Evolutionary conservation across 169 alveolate genomes (phyloP), one percentile per base, ranked within the genome.

Genomic region (Blepharisma undulans): DNA sequence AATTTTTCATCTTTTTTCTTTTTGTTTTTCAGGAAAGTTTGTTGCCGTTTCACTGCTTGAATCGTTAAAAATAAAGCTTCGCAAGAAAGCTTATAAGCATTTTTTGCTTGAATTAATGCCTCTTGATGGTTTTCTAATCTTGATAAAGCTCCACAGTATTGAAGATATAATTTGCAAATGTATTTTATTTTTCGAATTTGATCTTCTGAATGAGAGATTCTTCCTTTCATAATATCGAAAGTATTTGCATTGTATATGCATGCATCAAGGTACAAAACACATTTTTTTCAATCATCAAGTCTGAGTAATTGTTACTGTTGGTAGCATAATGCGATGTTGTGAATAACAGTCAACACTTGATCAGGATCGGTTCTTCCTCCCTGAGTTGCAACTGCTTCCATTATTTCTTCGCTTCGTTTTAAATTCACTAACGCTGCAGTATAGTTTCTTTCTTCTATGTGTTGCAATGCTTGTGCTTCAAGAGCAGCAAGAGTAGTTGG

Each of bases 61-160:
- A 82, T 25, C 0, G 77, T 34, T 2, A 34, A 4, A 12, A 32
- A 32, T 30, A 82, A 21, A 21, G 34, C 76, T 7, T 36, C 27
- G 7, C 33, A 32, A 32, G 77, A 29, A 5, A 29, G n/a, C 19
- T 87, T 29, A 12, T 92, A 91, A 60, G 95, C 96, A 74, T 89
- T 79, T 71, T 91, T 87, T 0, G 95, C 97, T 81, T 93, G 93
- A 25, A 90, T 92, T 82, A 92, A 87, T 3, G 97, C 97, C 61
- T 90, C 92, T 59, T 88, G 84, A 87, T 95, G 97, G 7, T 92
- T 84, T 60, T 91, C 91, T 74, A 94, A 89, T 84, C 93, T 93
- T n/a, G 95, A 92, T 21, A 94, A 84, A 19, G 94, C 94, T 0
- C 96, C 97, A 90, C 97, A 94, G 86, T 90, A 86, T 87, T 95